Evolutionary conservation across 805 yeast genomes (phyloP).

Genomic region (Limtongia smithiae): DNA sequence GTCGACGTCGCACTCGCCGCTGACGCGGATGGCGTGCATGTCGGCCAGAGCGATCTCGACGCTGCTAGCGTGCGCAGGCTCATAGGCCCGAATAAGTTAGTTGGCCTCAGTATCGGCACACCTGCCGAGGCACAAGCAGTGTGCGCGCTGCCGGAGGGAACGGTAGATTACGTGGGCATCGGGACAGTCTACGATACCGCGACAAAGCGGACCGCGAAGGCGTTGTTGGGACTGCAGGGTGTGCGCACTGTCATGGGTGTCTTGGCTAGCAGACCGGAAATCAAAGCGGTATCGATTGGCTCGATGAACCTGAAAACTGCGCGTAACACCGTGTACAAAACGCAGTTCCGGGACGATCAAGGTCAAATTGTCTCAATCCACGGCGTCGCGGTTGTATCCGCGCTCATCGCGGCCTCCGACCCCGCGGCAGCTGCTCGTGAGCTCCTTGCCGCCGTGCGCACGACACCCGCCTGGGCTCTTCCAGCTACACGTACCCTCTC

Average conservation of each 20-base stretch:
- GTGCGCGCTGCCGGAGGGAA: slow-evolving; percentile 44
- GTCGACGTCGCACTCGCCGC: slow-evolving; percentile 86
- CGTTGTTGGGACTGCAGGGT: slow-evolving; percentile 70
- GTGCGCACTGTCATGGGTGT: slow-evolving; percentile 47
- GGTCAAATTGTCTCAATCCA: slow-evolving; percentile 45
- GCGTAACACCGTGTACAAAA: slow-evolving; percentile 52
- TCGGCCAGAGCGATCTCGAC: slow-evolving; percentile 85
- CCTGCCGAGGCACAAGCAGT: slow-evolving; percentile 55
- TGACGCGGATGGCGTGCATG: slow-evolving; percentile 88
- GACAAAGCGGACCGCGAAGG: slow-evolving; percentile 59
- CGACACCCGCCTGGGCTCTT: slow-evolving; percentile 33
- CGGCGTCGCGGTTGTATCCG: slow-evolving; percentile 89
- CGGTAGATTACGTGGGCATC: slow-evolving; percentile 79
- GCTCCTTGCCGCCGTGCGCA: slow-evolving; percentile 37
- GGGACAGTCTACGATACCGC: slow-evolving; percentile 73
- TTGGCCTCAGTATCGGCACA: slow-evolving; percentile 73
- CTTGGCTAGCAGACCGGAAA: slow-evolving; percentile 20
- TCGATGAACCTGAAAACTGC: slow-evolving; percentile 67
- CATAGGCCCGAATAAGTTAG: slow-evolving; percentile 68
- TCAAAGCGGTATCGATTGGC: slow-evolving; percentile 74
- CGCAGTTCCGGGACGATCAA: slow-evolving; percentile 38
- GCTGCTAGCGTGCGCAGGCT: slow-evolving; percentile 54
- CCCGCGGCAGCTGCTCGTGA: slow-evolving; percentile 51
- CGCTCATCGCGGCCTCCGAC: slow-evolving; percentile 63
- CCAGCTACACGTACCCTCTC: slow-evolving; percentile 12